A percentile compares a stretch with the other conserved stretches of the same genome.
Evolutionary conservation across 805 yeast genomes (phyloP).

Genomic region (Millerozyma acaciae): DNA sequence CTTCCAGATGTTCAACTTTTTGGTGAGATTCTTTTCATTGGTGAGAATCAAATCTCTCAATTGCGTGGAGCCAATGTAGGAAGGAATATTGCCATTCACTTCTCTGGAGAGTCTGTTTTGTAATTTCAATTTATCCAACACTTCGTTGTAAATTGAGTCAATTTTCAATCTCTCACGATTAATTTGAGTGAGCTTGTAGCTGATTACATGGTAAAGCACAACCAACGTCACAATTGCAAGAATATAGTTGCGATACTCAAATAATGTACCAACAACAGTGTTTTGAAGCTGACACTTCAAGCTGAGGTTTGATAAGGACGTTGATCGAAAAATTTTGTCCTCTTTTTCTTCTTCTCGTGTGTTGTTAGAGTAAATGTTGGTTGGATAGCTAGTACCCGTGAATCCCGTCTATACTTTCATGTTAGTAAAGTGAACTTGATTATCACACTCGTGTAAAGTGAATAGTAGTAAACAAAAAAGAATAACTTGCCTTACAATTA

Average conservation of each 20-base stretch:
- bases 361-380: slow-evolving; percentile 34
- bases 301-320: slow-evolving; percentile 62
- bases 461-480: slow-evolving; percentile 4
- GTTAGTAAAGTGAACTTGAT: slow-evolving; percentile 16
- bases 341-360: slow-evolving; percentile 36
- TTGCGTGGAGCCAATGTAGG: slow-evolving; percentile 65
- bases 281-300: slow-evolving; percentile 54
- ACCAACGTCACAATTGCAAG: slow-evolving; percentile 14
- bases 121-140: slow-evolving; percentile 46
- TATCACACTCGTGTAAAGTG: neutral
- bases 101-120: slow-evolving; percentile 34
- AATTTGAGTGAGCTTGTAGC: slow-evolving; percentile 33
- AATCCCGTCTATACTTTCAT: slow-evolving; percentile 17
- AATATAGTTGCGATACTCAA: slow-evolving; percentile 20
- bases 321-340: slow-evolving; percentile 64
- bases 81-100: slow-evolving; percentile 30
- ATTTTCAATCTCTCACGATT: slow-evolving; percentile 39
- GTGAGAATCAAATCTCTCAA: slow-evolving; percentile 60
- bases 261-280: slow-evolving; percentile 40
- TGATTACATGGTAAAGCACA: slow-evolving; percentile 17
- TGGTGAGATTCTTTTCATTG: slow-evolving; percentile 33
- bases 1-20: slow-evolving; percentile 55
- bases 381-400: slow-evolving; percentile 14
- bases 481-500: slow-evolving; percentile 73
- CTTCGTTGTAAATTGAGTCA: slow-evolving; percentile 44